Evolutionary conservation across 1,139 yeast species (phyloP), one percentile per base, ranked within the genome.

Genomic region (Candida albicans): DNA sequence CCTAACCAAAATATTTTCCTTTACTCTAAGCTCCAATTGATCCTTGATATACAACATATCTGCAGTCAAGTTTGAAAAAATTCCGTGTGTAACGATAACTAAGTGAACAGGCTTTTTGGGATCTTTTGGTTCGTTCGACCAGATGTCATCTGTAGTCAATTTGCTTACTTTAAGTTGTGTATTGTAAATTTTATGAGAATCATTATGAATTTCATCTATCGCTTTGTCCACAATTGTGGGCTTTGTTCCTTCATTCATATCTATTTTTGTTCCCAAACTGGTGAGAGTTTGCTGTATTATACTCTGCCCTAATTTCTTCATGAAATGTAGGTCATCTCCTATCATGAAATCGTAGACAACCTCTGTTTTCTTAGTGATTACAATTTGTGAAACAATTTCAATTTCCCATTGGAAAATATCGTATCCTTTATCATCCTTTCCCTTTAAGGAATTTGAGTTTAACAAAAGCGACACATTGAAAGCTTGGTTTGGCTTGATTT

Each of bases 21-120:
- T 59, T 5, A 82, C 84, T 13, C 69, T 71, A 29, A 62, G 57
- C 52, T 89, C 96, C 7, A 93, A 75, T 51, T 79, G 75, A 54
- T 93, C 98, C 59, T 89, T 91, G 35, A 90, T 50, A 56, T 86
- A 93, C 33, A 85, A 73, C 93, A 93, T 79, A 61, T 93, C 99
- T 0, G 96, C 90, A 0, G 95, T 81, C 1, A 86, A 79, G 58
- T 93, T 93, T 0, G 97, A 87, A 59, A 90, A 96, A 31, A 93
- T 70, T 0, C 99, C 99, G 64, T 93, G 99, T 0, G 96, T 87
- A 11, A 93, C 55, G 1, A 89, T 72, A 14, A 88, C 85, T 45
- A 89, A 67, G 63, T 89, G 96, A 6, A 82, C 71, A 0, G 88
- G 87, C 39, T 66, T 62, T 4, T 61, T 51, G 5, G 73, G 68